Conservation (phyloP, 345 rosid genomes). For the Anastatica hierochuntica region DNA sequence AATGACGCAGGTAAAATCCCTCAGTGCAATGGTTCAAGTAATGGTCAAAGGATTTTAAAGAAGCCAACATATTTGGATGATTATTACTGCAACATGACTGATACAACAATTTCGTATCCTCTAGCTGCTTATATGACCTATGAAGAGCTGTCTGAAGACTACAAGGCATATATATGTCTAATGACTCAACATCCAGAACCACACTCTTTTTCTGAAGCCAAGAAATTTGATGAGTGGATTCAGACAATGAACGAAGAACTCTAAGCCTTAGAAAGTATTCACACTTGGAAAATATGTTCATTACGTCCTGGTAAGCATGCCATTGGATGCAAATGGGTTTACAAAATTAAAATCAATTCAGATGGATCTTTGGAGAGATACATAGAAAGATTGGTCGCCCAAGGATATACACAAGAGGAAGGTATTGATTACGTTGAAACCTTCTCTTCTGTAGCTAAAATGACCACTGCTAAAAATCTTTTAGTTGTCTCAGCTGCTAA, state of each 20-base stretch:
- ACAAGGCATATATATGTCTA: not conserved
- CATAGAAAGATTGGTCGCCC: not conserved
- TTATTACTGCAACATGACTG: too few species aligned
- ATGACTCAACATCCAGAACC: not conserved
- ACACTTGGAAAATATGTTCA: not conserved
- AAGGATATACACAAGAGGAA: not conserved
- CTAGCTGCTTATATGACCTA: too few species aligned
- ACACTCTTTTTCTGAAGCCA: not conserved
- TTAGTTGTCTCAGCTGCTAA: not conserved
- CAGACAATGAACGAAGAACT: not conserved
- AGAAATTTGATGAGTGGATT: not conserved
- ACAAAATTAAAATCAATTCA: not conserved
- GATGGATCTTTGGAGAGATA: not conserved
- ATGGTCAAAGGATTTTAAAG: too few species aligned
- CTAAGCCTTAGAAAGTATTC: not conserved
- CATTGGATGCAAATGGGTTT: too few species aligned
- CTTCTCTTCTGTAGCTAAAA: not conserved
- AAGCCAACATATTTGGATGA: too few species aligned
- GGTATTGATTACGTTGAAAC: not conserved
- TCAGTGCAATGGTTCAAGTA: too few species aligned
- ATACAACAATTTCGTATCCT: too few species aligned
- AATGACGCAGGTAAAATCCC: too few species aligned
- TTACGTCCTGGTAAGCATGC: not conserved
- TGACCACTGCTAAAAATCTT: not conserved
- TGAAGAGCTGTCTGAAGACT: too few species aligned